phyloP scores from a whole-genome alignment of 2,329 filamentous ascomycete genomes.

The Fusarium odoratissimum region DNA sequence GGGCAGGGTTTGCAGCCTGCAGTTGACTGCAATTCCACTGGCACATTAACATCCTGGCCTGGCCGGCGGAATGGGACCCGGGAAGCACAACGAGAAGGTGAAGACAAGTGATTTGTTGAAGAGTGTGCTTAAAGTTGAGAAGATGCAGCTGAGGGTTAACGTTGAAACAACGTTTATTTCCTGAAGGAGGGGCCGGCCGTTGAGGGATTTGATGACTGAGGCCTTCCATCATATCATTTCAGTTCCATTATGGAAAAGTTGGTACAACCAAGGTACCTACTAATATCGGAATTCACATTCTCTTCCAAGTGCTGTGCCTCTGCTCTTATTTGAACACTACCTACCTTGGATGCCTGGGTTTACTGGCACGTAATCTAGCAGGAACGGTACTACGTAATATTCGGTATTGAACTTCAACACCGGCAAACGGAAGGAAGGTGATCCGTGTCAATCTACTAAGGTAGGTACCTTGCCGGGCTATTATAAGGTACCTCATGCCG shows the following conservation, averaged over 20 bases:
- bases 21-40: conserved; percentile 23
- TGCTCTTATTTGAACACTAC: background rate
- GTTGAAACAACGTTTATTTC: conserved; percentile 32
- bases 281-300: background rate
- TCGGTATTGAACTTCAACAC: background rate
- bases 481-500: background rate
- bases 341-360: background rate
- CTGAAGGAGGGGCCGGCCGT: background rate
- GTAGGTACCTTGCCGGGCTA: too few species aligned
- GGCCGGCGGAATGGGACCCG: conserved; percentile 15
- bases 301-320: background rate
- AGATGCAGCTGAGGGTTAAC: conserved; percentile 24
- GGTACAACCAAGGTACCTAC: background rate
- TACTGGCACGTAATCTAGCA: background rate
- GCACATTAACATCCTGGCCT: conserved; percentile 17
- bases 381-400: background rate
- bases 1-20: conserved; percentile 19
- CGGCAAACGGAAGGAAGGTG: background rate
- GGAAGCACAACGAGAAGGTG: conserved; percentile 18
- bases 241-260: background rate
- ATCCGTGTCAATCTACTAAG: background rate
- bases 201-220: conserved; percentile 20
- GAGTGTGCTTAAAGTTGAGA: conserved; percentile 26
- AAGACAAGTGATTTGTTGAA: conserved; percentile 32
- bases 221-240: conserved; percentile 8